A percentile compares a stretch with the other conserved stretches of the same genome.
Conservation (phyloP, 2,329 filamentous ascomycete genomes). For the Uncinocarpus reesii region DNA sequence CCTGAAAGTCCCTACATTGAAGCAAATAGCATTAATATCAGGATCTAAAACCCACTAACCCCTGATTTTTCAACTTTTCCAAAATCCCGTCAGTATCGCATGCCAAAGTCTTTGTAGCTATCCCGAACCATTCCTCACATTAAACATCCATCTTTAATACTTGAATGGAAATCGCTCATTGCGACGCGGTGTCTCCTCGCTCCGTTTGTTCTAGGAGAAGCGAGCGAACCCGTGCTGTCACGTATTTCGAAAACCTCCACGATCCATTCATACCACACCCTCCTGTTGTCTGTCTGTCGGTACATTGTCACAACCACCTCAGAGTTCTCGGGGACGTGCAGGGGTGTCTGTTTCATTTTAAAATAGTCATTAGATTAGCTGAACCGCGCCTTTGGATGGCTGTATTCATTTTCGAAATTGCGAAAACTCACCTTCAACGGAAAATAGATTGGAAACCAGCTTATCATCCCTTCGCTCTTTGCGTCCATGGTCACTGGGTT, state of each 20-base stretch:
- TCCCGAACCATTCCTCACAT: constrained; percentile 30
- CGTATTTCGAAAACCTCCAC: constrained; percentile 61
- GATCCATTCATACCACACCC: constrained; percentile 98
- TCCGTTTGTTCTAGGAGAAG: background rate
- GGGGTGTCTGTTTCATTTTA: constrained; percentile 53
- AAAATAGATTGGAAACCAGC: constrained; percentile 98
- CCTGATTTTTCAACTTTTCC: too few species aligned
- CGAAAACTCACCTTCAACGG: constrained; percentile 64
- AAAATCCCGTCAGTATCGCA: background rate
- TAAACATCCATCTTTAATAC: constrained; percentile 41
- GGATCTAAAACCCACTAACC: too few species aligned
- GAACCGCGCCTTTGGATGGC: background rate
- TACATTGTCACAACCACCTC: constrained; percentile 90
- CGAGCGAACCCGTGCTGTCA: background rate
- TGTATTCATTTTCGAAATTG: too few species aligned
- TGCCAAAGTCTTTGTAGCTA: background rate
- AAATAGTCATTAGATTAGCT: background rate
- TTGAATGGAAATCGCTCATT: constrained; percentile 40
- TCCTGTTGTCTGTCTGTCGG: constrained; percentile 87
- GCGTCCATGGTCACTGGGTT: constrained; percentile 82
- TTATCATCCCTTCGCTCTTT: constrained; percentile 97
- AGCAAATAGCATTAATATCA: too few species aligned
- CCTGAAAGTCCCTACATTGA: too few species aligned
- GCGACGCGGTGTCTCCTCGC: constrained; percentile 25
- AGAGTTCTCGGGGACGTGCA: constrained; percentile 73